Percentiles rank a stretch among this genome's conserved stretches.
phyloP scores from a whole-genome alignment of 495 filamentous ascomycete genomes.

The Xylaria scruposa region DNA sequence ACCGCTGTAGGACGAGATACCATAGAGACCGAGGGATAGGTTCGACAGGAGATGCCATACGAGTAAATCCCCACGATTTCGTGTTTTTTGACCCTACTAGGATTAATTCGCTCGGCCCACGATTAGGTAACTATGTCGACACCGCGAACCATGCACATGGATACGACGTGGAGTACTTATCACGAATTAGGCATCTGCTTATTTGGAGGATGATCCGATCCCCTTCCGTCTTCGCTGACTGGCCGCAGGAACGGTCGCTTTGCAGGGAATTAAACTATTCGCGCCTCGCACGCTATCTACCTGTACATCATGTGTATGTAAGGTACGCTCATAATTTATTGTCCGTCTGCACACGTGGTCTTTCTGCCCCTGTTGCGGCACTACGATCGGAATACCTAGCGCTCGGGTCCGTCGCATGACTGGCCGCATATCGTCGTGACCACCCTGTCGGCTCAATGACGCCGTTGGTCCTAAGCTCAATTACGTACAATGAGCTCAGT shows the following conservation, averaged over 20 bases:
- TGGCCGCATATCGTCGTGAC: background rate
- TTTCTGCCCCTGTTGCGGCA: slow-evolving; percentile 6
- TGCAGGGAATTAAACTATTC: background rate
- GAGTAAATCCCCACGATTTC: background rate
- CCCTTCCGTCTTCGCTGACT: slow-evolving; percentile 12
- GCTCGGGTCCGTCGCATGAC: slow-evolving; percentile 8
- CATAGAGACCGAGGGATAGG: background rate
- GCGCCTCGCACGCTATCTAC: background rate
- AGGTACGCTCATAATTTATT: background rate
- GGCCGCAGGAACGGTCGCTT: slow-evolving; percentile 21
- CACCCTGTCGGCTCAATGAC: slow-evolving; percentile 1
- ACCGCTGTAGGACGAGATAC: background rate
- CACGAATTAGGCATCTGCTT: slow-evolving; percentile 10
- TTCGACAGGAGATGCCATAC: background rate
- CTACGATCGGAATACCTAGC: slow-evolving; percentile 16
- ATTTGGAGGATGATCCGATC: slow-evolving; percentile 17
- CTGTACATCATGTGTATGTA: slow-evolving; percentile 12
- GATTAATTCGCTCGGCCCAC: background rate
- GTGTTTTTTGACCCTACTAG: background rate
- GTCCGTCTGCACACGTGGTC: slow-evolving; percentile 14
- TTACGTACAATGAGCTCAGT: background rate
- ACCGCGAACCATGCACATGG: background rate
- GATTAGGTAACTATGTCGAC: background rate
- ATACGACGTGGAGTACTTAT: slow-evolving; percentile 11
- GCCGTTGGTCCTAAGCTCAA: background rate